A percentile compares a stretch with the other conserved stretches of the same genome.
phyloP scores from a whole-genome alignment of 768 basidiomycete species.

The Podaxis sp. region DNA sequence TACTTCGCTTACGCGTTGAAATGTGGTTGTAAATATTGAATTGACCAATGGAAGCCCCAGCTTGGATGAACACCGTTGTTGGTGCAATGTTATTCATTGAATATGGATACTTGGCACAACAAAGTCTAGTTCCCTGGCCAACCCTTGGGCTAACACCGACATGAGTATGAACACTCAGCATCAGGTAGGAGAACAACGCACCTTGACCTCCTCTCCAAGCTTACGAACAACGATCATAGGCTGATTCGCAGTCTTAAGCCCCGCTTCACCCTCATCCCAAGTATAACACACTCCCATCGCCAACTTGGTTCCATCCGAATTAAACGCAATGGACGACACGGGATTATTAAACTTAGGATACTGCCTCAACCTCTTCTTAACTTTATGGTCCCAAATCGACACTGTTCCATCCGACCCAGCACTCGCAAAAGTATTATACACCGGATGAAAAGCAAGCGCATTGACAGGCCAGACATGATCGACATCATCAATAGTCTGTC shows the following conservation, averaged over 20 bases:
- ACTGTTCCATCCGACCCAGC: slow-evolving; percentile 93
- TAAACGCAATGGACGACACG: slow-evolving; percentile 80
- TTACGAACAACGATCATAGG: slow-evolving; percentile 59
- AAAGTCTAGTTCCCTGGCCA: slow-evolving; percentile 5
- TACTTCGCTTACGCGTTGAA: too few relatives aligned
- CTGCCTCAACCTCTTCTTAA: slow-evolving; percentile 92
- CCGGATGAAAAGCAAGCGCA: slow-evolving; percentile 89
- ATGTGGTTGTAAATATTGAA: too few relatives aligned
- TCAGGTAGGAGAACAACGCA: background rate
- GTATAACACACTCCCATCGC: slow-evolving; percentile 87
- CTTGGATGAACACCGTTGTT: background rate
- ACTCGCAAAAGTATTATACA: slow-evolving; percentile 91
- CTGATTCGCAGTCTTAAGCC: slow-evolving; percentile 57
- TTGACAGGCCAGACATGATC: slow-evolving; percentile 99
- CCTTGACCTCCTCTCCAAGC: slow-evolving; percentile 74
- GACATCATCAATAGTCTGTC: slow-evolving; percentile 82
- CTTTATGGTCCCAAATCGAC: slow-evolving; percentile 95
- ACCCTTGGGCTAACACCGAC: background rate
- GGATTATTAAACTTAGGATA: slow-evolving; percentile 75
- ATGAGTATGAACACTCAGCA: background rate
- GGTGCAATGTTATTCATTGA: background rate
- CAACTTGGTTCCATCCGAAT: slow-evolving; percentile 74
- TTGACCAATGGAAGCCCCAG: too few relatives aligned
- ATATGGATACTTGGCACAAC: background rate
- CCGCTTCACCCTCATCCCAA: slow-evolving; percentile 84